phyloP scores from a whole-genome alignment of 192 early-diverging fungal genomes.

The Lobosporangium transversale region DNA sequence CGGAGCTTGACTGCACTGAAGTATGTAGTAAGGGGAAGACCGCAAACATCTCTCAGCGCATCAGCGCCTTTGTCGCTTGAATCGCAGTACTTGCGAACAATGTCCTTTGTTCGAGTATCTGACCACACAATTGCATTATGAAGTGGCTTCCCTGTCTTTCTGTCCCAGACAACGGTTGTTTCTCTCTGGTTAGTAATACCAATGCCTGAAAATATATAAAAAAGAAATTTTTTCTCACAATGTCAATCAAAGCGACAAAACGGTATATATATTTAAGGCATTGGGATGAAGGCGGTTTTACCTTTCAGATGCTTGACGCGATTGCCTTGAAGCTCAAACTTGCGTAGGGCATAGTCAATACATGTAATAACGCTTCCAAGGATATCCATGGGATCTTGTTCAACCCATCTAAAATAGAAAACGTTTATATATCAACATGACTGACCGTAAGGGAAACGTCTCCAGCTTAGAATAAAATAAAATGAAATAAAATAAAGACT shows the following conservation, averaged over 20 bases:
- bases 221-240: neutral
- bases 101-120: slow-evolving; percentile 82
- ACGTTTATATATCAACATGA: too few relatives aligned
- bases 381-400: slow-evolving; percentile 87
- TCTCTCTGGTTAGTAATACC: slow-evolving; percentile 97
- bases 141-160: slow-evolving; percentile 77
- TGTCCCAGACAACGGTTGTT: slow-evolving; percentile 93
- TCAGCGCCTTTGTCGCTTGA: slow-evolving; percentile 53
- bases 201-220: slow-evolving; percentile 59
- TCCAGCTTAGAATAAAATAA: neutral
- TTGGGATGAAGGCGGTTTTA: too few relatives aligned
- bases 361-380: slow-evolving; percentile 73
- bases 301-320: slow-evolving; percentile 55
- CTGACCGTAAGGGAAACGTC: too few relatives aligned
- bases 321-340: slow-evolving; percentile 71
- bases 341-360: slow-evolving; percentile 70
- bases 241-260: too few relatives aligned
- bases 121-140: slow-evolving; percentile 94
- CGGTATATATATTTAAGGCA: too few relatives aligned
- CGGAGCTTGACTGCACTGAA: slow-evolving; percentile 92
- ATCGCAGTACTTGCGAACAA: slow-evolving; percentile 70
- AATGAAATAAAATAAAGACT: slow-evolving; percentile 4
- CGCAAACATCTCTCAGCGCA: slow-evolving; percentile 69
- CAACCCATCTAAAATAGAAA: slow-evolving; percentile 74
- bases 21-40: slow-evolving; percentile 91